Conservation (phyloP, 2,329 filamentous ascomycete genomes). For the Talaromyces sp. region DNA sequence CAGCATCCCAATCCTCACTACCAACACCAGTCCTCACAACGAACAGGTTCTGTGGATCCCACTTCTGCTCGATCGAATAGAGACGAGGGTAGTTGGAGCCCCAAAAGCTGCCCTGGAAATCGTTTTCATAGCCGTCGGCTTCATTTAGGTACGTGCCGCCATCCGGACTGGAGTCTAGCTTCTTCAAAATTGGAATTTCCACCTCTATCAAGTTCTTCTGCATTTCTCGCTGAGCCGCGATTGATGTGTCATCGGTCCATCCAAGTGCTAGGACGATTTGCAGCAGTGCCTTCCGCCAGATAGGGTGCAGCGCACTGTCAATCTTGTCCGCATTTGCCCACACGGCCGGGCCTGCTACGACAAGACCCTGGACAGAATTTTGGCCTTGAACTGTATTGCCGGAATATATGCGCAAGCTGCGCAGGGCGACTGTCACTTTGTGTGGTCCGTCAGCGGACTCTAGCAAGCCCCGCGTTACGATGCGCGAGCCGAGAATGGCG, state of each 20-base stretch:
- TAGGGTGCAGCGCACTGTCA: slow-evolving; percentile 37
- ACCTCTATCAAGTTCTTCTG: slow-evolving; percentile 34
- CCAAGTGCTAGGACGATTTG: slow-evolving; percentile 31
- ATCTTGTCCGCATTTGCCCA: no score
- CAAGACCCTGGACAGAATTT: no score
- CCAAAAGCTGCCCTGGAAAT: slow-evolving; percentile 41
- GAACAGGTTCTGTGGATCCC: slow-evolving; percentile 39
- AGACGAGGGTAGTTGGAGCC: slow-evolving; percentile 37
- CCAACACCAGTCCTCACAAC: slow-evolving; percentile 39
- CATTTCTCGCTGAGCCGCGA: slow-evolving; percentile 30
- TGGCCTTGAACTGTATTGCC: no score
- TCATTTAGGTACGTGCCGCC: slow-evolving; percentile 42
- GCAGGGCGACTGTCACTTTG: no score
- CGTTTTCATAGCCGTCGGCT: slow-evolving; percentile 36
- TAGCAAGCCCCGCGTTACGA: no score
- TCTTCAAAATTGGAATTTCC: neutral
- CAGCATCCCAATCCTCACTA: slow-evolving; percentile 31
- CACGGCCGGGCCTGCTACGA: no score
- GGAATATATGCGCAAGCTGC: no score
- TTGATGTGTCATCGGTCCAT: slow-evolving; percentile 36
- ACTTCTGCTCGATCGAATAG: slow-evolving; percentile 36
- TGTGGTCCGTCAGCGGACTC: no score
- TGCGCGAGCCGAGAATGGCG: no score
- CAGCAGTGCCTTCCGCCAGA: slow-evolving; percentile 33
- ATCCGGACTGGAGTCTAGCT: neutral